Conservation (phyloP, 73 alveolate species). For the Blepharisma japonicum region DNA sequence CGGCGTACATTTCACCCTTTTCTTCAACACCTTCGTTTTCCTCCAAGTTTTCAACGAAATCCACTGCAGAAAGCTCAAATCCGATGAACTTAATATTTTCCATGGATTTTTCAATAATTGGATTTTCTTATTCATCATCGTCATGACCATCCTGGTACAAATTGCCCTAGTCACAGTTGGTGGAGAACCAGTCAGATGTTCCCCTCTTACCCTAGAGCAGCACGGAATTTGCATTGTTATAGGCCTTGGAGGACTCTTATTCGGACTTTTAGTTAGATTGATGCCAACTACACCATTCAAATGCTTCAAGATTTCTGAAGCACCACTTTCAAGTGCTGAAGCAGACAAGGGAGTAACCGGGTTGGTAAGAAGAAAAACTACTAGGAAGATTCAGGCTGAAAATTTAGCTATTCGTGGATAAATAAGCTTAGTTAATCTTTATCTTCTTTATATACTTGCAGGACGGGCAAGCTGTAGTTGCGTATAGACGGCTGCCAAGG, state of each 20-base stretch:
- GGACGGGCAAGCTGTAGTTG: too few relatives aligned
- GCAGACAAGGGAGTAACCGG: not conserved
- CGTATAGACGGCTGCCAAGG: too few relatives aligned
- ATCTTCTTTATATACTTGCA: too few relatives aligned
- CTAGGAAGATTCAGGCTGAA: not conserved
- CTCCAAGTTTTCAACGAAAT: slow-evolving; percentile 90
- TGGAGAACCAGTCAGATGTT: slow-evolving; percentile 54
- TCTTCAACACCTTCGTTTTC: slow-evolving; percentile 85
- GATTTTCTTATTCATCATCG: slow-evolving; percentile 64
- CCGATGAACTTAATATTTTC: slow-evolving; percentile 77
- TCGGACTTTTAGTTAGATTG: slow-evolving; percentile 49
- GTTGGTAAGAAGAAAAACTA: not conserved
- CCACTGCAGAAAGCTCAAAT: slow-evolving; percentile 80
- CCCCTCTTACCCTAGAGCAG: slow-evolving; percentile 64
- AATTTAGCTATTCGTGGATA: too few relatives aligned
- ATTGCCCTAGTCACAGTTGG: slow-evolving; percentile 59
- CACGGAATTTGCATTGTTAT: slow-evolving; percentile 68
- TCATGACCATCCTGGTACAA: slow-evolving; percentile 74
- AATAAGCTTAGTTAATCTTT: too few relatives aligned
- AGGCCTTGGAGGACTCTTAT: slow-evolving; percentile 61
- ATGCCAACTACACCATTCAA: slow-evolving; percentile 34
- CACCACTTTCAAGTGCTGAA: too few relatives aligned
- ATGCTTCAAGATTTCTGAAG: slow-evolving; percentile 28
- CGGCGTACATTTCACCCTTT: slow-evolving; percentile 62
- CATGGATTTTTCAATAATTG: slow-evolving; percentile 82